These are phyloP conservation scores for Rhizophagus sp. DNA, from an alignment of 192 early-diverging fungal species.

Conservation along the genomic window DNA sequence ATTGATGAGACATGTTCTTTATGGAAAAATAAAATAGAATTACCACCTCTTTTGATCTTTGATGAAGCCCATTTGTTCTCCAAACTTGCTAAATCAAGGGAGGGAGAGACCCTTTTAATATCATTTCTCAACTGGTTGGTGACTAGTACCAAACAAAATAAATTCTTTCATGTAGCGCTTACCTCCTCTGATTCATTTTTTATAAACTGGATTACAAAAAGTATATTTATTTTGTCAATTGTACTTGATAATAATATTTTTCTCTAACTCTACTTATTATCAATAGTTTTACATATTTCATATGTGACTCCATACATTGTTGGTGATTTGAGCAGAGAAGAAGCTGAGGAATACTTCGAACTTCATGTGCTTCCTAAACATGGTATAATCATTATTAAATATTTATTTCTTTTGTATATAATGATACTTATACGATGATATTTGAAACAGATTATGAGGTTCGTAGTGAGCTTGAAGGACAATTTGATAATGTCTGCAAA, in stretches of 20 bases:
- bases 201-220: slow-evolving; percentile 13
- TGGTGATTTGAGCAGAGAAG: slow-evolving; percentile 10
- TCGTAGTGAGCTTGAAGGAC: background rate
- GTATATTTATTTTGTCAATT: background rate
- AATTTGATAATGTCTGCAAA: background rate
- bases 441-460: background rate
- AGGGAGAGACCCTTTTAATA: background rate
- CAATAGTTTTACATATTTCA: background rate
- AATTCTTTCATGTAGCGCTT: background rate
- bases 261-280: background rate
- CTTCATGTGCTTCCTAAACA: background rate
- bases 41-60: slow-evolving; percentile 6
- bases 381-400: background rate
- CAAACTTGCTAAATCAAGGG: background rate
- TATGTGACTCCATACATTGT: slow-evolving; percentile 3
- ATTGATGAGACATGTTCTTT: background rate
- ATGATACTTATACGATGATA: background rate
- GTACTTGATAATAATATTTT: background rate
- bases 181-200: slow-evolving; percentile 13
- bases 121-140: slow-evolving; percentile 14
- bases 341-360: background rate
- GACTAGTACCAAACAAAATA: background rate
- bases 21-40: background rate
- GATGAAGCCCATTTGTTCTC: background rate
- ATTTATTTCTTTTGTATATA: background rate